Evolutionary conservation across 2,329 filamentous ascomycete species (phyloP), one percentile per base, ranked within the genome.

Genomic region (Cyclaneusma minus): DNA sequence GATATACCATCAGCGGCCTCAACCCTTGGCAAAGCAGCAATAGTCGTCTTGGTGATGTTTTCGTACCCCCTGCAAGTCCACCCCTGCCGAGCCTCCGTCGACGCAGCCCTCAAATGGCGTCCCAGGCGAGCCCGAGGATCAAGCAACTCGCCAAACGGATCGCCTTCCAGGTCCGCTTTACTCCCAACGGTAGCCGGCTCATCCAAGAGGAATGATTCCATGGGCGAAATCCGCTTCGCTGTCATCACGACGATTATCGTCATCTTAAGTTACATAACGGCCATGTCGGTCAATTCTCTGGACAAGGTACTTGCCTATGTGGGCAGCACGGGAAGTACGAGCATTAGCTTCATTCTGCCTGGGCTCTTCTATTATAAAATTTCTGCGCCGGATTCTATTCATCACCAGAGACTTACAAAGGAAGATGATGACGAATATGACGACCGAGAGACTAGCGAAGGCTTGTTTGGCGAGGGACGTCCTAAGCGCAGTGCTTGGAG

Each of bases 321-420:
- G 7, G 89, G 89, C 19, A 84, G 78, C 41, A 98, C 89, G 0
- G 89, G 89, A 28, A 87, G 78, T 27, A 98, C 89, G 0, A 83
- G 82, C 34, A 98, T 98, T 42, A 92, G 82, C 34, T 98, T 98
- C 49, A 95, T 98, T 37, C 64, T 98, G 1, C 89, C 89, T 0
- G 89, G 89, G 0, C 55, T 98, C 4, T 98, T 98, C 51, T 98
- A 95, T 53, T 98, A 95, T 57, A 95, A 95, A 54, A 95, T 98
- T 33, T 91, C 83, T 8, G 73, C 82, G 13, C 89, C 89, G 0
- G 78, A 93, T 29, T 87, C 81, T 22, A 66, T 75, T 15, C 72
- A 87, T 35, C 84, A 94, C 41, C 87, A 93, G 48, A 70, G 78
- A 9, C 59, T 95, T 7, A 60, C 83, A 35, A 95, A 95, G 49